Conservation (phyloP, 2,329 filamentous ascomycete species). For the Fusarium sp. region DNA sequence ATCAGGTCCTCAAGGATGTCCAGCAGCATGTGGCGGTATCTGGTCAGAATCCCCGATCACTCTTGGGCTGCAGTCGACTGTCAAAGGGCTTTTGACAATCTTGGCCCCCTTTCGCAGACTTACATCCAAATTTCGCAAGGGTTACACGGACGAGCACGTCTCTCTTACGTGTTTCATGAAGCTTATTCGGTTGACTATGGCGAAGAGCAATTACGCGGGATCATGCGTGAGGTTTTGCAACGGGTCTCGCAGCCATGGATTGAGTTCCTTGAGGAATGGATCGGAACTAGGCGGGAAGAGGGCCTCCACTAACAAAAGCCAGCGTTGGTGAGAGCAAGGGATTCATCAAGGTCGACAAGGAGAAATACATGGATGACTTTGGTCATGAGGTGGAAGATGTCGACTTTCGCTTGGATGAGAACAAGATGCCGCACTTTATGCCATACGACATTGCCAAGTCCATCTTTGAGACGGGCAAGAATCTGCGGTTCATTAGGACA, state of each 20-base stretch:
- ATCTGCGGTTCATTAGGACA: conserved; percentile 76
- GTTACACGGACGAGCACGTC: conserved; percentile 69
- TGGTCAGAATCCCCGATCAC: conserved; percentile 57
- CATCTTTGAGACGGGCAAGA: conserved; percentile 85
- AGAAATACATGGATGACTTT: conserved; percentile 68
- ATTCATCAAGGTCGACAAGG: conserved; percentile 71
- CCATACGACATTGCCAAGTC: conserved; percentile 74
- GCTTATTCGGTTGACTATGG: conserved; percentile 74
- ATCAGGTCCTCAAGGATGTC: conserved; percentile 60
- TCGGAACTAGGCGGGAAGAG: conserved; percentile 73
- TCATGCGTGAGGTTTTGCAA: conserved; percentile 75
- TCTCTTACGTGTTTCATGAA: conserved; percentile 72
- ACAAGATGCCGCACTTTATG: conserved; percentile 79
- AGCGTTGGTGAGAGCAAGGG: conserved; percentile 60
- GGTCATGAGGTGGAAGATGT: conserved; percentile 67
- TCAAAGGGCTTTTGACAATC: conserved; percentile 61
- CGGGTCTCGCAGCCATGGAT: conserved; percentile 75
- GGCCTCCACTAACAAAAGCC: conserved; percentile 64
- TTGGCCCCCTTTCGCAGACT: conserved; percentile 65
- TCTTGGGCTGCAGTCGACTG: conserved; percentile 64
- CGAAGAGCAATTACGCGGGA: conserved; percentile 69
- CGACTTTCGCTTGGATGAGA: conserved; percentile 72
- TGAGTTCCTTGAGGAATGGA: conserved; percentile 77
- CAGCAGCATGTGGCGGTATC: conserved; percentile 62
- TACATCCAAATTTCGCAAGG: conserved; percentile 58